phyloP scores from a whole-genome alignment of 352 stramenopile species.

The Phytophthora pisi region DNA sequence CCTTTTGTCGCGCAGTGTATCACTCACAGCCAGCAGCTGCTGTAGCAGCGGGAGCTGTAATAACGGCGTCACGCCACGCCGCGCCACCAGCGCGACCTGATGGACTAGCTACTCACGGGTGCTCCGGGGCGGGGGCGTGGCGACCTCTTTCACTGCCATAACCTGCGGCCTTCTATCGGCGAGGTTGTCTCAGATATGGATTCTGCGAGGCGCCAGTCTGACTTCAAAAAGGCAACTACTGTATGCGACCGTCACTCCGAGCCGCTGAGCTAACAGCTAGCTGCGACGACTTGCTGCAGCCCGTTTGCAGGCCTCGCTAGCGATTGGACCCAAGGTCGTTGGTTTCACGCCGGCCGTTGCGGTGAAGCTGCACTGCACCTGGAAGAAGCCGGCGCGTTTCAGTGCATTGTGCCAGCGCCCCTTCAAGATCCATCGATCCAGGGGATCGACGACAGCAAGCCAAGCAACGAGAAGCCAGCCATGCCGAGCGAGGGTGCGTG shows the following conservation, averaged over 20 bases:
- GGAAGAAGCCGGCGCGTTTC: not conserved
- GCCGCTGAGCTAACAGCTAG: conserved; percentile 1
- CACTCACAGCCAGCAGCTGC: not conserved
- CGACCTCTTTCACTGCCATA: not conserved
- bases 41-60: not conserved
- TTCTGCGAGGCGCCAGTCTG: not conserved
- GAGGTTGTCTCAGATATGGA: not conserved
- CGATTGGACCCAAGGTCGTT: not conserved
- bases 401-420: conserved; percentile 4
- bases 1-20: too few relatives aligned
- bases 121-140: not conserved
- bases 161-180: not conserved
- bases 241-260: conserved; percentile 17
- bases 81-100: not conserved
- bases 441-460: not conserved
- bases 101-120: conserved; percentile 4
- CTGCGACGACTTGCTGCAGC: not conserved
- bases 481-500: conserved; percentile 26
- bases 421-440: conserved; percentile 27
- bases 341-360: conserved; percentile 18
- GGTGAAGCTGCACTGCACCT: not conserved
- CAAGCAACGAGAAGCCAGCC: conserved; percentile 7
- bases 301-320: not conserved
- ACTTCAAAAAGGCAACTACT: conserved; percentile 19
- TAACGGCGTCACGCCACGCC: not conserved